Percentiles rank a stretch among this genome's conserved stretches.
These are phyloP conservation scores for Biscutella laevigata DNA, from an alignment of 441 rosid species.

Conservation along the genomic window DNA sequence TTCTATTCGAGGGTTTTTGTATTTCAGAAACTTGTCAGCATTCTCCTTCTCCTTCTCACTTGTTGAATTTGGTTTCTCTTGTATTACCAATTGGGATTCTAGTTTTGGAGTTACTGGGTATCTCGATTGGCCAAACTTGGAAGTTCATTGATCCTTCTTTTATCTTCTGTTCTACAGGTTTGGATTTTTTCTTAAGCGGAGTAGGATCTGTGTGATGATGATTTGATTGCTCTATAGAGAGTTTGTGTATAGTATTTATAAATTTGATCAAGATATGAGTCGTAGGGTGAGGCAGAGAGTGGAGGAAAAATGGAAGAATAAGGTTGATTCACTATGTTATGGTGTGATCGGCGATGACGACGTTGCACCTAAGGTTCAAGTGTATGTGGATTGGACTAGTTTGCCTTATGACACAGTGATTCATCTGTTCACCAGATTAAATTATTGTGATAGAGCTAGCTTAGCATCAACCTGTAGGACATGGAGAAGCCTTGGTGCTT, in stretches of 20 bases:
- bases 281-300: slow-evolving; percentile 75
- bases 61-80: not conserved
- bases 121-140: not conserved
- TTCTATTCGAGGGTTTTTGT: slow-evolving; percentile 13
- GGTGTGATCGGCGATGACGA: slow-evolving; percentile 42
- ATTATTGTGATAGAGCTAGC: slow-evolving; percentile 83
- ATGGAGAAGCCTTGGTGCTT: slow-evolving; percentile 59
- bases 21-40: too few relatives aligned
- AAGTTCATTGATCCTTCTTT: not conserved
- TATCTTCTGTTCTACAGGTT: not conserved
- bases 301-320: slow-evolving; percentile 51
- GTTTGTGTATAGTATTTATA: too few relatives aligned
- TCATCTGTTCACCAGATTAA: slow-evolving; percentile 69
- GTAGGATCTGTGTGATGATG: slow-evolving; percentile 1
- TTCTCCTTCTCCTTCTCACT: too few relatives aligned
- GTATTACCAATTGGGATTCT: not conserved
- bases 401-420: slow-evolving; percentile 82
- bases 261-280: slow-evolving; percentile 45
- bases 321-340: slow-evolving; percentile 34
- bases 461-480: slow-evolving; percentile 70
- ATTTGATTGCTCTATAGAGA: too few relatives aligned
- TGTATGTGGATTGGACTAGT: slow-evolving; percentile 62
- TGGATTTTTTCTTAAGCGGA: not conserved
- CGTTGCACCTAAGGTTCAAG: slow-evolving; percentile 28
- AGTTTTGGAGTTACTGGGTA: not conserved